phyloP scores from a whole-genome alignment of 805 yeast genomes.

The Sugiyamaella americana region DNA sequence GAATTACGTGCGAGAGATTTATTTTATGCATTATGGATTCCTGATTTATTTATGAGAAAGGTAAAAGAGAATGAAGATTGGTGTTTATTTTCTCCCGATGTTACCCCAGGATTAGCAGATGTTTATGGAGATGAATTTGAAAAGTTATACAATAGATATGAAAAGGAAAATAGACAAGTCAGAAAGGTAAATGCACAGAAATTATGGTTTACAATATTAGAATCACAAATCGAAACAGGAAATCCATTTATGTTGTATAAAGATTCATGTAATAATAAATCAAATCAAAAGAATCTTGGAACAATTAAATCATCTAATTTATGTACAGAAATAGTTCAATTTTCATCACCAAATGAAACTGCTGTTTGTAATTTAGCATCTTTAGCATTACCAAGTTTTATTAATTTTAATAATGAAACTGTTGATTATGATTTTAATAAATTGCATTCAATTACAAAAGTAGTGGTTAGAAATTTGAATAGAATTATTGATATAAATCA shows the following conservation, averaged over 20 bases:
- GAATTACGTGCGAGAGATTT: constrained; percentile 87
- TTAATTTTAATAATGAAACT: constrained; percentile 41
- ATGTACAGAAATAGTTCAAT: constrained; percentile 89
- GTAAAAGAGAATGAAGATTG: constrained; percentile 71
- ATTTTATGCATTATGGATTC: constrained; percentile 88
- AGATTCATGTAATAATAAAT: constrained; percentile 81
- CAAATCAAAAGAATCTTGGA: constrained; percentile 86
- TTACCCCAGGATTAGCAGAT: constrained; percentile 76
- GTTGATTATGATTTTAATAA: constrained; percentile 55
- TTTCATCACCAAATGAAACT: constrained; percentile 76
- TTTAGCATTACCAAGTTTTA: constrained; percentile 76
- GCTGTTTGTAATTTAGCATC: constrained; percentile 95
- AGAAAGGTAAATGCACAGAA: constrained; percentile 70
- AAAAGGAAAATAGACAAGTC: constrained; percentile 52
- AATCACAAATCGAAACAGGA: constrained; percentile 91
- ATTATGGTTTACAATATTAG: constrained; percentile 78
- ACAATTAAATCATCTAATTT: constrained; percentile 84
- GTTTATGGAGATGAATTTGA: constrained; percentile 76
- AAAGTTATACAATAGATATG: constrained; percentile 61
- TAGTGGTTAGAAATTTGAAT: constrained; percentile 69
- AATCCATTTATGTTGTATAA: constrained; percentile 91
- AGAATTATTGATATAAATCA: constrained; percentile 71
- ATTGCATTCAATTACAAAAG: constrained; percentile 67
- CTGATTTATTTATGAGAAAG: constrained; percentile 85
- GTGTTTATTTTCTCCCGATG: constrained; percentile 83